phyloP scores from a whole-genome alignment of 805 yeast genomes.

The Millerozyma miso region DNA sequence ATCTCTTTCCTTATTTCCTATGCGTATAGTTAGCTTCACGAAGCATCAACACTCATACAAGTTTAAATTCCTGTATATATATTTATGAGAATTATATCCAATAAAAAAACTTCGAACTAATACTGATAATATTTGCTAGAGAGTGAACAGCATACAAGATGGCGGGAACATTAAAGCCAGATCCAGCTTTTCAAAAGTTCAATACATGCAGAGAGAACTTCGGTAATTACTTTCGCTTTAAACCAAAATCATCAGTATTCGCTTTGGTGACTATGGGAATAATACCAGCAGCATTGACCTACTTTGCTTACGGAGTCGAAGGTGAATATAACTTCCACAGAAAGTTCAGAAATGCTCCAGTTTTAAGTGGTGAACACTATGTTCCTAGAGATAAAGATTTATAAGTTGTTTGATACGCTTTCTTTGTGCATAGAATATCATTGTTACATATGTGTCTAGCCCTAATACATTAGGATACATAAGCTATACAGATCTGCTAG shows the following conservation, averaged over 20 bases:
- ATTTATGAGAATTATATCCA: conserved; percentile 4
- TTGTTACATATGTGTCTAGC: background rate
- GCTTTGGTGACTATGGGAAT: conserved; percentile 34
- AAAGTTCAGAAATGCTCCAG: conserved; percentile 31
- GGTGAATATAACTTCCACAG: conserved; percentile 33
- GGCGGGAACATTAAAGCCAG: conserved; percentile 44
- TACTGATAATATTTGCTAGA: background rate
- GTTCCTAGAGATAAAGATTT: conserved; percentile 43
- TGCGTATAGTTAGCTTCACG: too few relatives aligned
- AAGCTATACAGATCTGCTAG: background rate
- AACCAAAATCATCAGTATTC: conserved; percentile 33
- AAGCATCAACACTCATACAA: too few relatives aligned
- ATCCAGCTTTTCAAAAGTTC: conserved; percentile 38
- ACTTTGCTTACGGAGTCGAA: conserved; percentile 33
- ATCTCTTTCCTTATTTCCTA: too few relatives aligned
- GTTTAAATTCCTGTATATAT: background rate
- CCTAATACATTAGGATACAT: background rate
- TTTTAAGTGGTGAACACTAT: conserved; percentile 34
- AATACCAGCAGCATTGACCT: conserved; percentile 34
- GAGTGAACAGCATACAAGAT: conserved; percentile 12
- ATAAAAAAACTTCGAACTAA: conserved; percentile 6
- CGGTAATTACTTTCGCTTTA: conserved; percentile 42
- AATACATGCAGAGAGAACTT: conserved; percentile 38
- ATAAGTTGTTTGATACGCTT: conserved; percentile 11
- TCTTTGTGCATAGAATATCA: background rate